Base-by-base conservation (phyloP, 2,329 filamentous ascomycete genomes). In the Cladosporium velox region DNA sequence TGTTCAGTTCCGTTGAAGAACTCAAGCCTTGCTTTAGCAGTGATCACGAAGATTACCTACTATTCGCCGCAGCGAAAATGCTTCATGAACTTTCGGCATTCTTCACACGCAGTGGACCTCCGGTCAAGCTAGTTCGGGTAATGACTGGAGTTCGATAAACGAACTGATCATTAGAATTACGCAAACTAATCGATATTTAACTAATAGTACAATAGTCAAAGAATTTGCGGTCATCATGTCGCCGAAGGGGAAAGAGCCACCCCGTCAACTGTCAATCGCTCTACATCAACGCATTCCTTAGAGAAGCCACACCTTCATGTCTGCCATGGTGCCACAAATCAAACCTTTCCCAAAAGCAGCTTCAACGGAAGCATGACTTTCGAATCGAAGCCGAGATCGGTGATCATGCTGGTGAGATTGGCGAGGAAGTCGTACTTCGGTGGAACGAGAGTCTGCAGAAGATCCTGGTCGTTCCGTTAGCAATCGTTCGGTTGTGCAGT, bases 371-470 rank as follows among this genome's bases (percentile, higher is more conserved):
- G 12, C 52, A 55, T 55, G 7, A 55, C 52, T 8, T 55, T 32
- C 8, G 52, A 34, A 34, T 32, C 32, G 52, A 55, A 55, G 28
- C 52, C 52, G 34, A 55, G 52, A 55, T 32, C 52, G 18, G 52
- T 55, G 26, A 55, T 55, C 15, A 55, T 30, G 28, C 52, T 21
- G 52, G 52, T 55, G 7, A 55, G 52, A 34, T 55, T 55, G 52
- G 52, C 52, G 30, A 32, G 28, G 52, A 55, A 55, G 26, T 55
- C 52, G 15, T 32, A 30, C 10, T 34, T 18, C n/a, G 52, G 52
- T 21, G 52, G 52, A 4, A 55, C 28, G 18, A 55, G 28, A 32
- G 52, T 55, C 8, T 55, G 52, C 2, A 55, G 26, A 14, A 55
- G 28, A 32, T 55, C 52, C 52, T 55, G 10, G 8, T n/a, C 30